Percentiles rank a stretch among this genome's conserved stretches.
Evolutionary conservation across 495 filamentous ascomycete species (phyloP).

Genomic region (Neurospora tetrasperma): DNA sequence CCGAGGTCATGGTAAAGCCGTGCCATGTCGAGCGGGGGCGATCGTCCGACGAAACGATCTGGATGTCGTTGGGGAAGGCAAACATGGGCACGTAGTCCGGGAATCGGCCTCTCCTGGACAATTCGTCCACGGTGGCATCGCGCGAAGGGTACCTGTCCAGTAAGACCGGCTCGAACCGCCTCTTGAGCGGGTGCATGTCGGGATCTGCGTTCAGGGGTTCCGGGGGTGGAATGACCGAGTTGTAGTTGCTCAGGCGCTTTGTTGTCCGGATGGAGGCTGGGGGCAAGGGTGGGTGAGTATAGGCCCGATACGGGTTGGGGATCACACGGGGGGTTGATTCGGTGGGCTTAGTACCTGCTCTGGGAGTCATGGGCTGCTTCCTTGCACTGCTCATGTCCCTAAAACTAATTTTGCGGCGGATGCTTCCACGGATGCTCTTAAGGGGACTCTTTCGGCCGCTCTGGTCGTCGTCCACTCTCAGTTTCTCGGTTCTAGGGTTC

Average conservation of each 20-base stretch:
- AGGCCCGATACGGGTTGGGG: slow-evolving; percentile 3
- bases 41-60: slow-evolving; percentile 91
- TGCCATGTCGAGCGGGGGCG: slow-evolving; percentile 92
- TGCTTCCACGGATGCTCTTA: slow-evolving; percentile 56
- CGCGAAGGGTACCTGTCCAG: slow-evolving; percentile 88
- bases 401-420: slow-evolving; percentile 78
- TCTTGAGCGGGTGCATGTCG: slow-evolving; percentile 92
- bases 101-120: slow-evolving; percentile 73
- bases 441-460: slow-evolving; percentile 38
- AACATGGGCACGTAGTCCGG: slow-evolving; percentile 99
- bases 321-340: slow-evolving; percentile 12
- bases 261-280: slow-evolving; percentile 83
- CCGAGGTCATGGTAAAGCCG: slow-evolving; percentile 94
- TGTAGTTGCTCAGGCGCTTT: slow-evolving; percentile 89
- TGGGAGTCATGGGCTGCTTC: slow-evolving; percentile 63
- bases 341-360: slow-evolving; percentile 52
- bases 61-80: slow-evolving; percentile 95
- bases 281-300: slow-evolving; percentile 13
- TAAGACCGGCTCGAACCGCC: slow-evolving; percentile 86
- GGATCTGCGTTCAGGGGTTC: slow-evolving; percentile 81
- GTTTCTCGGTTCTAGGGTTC: slow-evolving; percentile 67
- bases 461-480: slow-evolving; percentile 64
- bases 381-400: slow-evolving; percentile 92
- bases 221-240: slow-evolving; percentile 90
- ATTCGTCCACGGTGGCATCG: slow-evolving; percentile 63